Evolutionary conservation across 1,139 yeast genomes (phyloP).

Genomic region (Nakaseomyces nivariensis): DNA sequence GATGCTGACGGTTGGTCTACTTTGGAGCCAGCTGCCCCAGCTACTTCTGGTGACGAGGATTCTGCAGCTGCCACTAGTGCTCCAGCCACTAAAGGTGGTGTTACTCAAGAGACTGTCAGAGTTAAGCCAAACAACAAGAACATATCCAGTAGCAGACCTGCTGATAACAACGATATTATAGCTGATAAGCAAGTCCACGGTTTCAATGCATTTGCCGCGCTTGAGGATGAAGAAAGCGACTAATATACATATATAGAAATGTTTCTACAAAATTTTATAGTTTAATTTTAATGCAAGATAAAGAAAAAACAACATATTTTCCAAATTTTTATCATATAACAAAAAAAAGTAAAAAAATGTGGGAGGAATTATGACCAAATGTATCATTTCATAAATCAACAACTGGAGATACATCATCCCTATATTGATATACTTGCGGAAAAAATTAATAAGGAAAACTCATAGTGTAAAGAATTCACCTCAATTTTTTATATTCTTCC

Average conservation of each 20-base stretch:
- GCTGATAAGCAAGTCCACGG: slow-evolving; percentile 56
- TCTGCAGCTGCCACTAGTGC: slow-evolving; percentile 27
- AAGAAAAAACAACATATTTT: neutral
- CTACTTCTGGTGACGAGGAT: slow-evolving; percentile 40
- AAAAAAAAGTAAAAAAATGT: neutral
- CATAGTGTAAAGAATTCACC: neutral
- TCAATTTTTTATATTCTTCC: neutral
- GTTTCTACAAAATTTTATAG: no score
- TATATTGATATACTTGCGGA: slow-evolving; percentile 1
- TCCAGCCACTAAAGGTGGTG: slow-evolving; percentile 21
- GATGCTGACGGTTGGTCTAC: slow-evolving; percentile 84
- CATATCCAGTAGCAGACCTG: slow-evolving; percentile 64
- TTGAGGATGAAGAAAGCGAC: slow-evolving; percentile 49
- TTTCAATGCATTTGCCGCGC: slow-evolving; percentile 74
- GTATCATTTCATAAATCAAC: slow-evolving; percentile 26
- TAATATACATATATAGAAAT: slow-evolving; percentile 3
- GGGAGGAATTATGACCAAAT: slow-evolving; percentile 29
- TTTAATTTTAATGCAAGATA: no score
- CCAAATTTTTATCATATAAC: neutral
- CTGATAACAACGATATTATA: slow-evolving; percentile 58
- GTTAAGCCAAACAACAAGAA: slow-evolving; percentile 65
- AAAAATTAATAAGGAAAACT: slow-evolving; percentile 5
- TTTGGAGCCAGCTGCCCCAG: slow-evolving; percentile 36
- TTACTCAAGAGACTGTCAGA: slow-evolving; percentile 32
- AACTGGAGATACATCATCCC: slow-evolving; percentile 33